Evolutionary conservation across 129 eudicot species (phyloP), one percentile per base, ranked within the genome.

Genomic region (Lonicera japonica): DNA sequence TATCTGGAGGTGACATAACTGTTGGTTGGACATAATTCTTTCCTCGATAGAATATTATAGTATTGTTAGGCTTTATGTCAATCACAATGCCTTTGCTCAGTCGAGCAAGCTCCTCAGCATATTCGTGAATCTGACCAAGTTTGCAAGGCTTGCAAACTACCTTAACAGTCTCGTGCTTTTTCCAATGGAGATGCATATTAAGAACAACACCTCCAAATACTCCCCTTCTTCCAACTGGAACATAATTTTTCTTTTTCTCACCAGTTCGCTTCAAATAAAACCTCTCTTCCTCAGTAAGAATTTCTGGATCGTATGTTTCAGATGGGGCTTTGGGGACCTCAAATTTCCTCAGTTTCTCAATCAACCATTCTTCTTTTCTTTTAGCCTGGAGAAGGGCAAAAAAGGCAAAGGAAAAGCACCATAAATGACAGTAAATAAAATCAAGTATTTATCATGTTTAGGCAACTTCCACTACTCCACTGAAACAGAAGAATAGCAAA

Each of bases 181-280:
- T 91, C 98, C 98, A 91, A 68, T 91, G 98, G 25, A 87, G 95
- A 75, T 91, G 98, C 98, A 91, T 91, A 76, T 91, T 91, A 9
- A 91, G 96, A 58, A 91, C 98, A 73, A 91, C 96, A 29, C 95
- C 96, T 67, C 98, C 98, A 80, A 91, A 91, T 63, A 91, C 95
- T 58, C 98, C 98, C 29, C 96, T 82, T 77, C 98, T 84, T 59
- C 98, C 98, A 58, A 91, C 96, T 21, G 88, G 96, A n/a, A 91
- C 98, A 70, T 91, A 91, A 69, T 91, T 70, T 76, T 91, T 91
- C 95, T 91, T 91, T 67, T 80, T 91, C 86, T 87, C 96, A 56
- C 98, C 98, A 4, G 95, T 91, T 52, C 98, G 88, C 73, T 84
- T 91, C 19, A 91, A 73, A 70, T 87, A 91, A 76, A 87, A 91